These are phyloP conservation scores for Phytopythium mirpurense DNA, from an alignment of 352 stramenopile species.

Conservation along the genomic window DNA sequence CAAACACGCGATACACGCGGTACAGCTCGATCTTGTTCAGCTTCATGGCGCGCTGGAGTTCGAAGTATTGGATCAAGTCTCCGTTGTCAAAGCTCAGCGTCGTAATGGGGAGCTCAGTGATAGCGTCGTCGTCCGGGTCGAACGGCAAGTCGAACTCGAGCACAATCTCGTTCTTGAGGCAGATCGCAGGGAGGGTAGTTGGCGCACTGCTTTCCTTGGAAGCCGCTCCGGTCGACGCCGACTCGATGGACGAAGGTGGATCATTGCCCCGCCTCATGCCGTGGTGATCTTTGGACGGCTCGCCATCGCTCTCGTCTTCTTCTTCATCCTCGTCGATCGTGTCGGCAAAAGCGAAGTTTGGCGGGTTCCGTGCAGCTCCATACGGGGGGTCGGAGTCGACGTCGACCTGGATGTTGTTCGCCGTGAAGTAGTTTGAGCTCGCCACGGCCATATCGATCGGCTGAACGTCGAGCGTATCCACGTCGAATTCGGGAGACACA, in stretches of 20 bases:
- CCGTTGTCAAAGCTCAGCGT: conserved; percentile 80
- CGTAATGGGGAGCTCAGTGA: conserved; percentile 57
- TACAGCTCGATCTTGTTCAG: conserved; percentile 67
- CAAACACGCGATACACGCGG: conserved; percentile 66
- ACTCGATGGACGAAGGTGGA: conserved; percentile 38
- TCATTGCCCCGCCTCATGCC: conserved; percentile 8
- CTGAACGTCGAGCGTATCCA: conserved; percentile 60
- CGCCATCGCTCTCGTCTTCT: conserved; percentile 15
- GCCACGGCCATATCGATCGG: conserved; percentile 67
- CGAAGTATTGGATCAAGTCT: conserved; percentile 77
- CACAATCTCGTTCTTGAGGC: conserved; percentile 80
- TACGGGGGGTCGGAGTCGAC: conserved; percentile 42
- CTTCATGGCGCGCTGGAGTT: conserved; percentile 70
- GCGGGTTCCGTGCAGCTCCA: not conserved
- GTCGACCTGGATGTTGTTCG: conserved; percentile 81
- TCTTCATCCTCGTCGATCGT: conserved; percentile 70
- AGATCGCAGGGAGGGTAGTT: conserved; percentile 60
- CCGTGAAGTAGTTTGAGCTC: conserved; percentile 81
- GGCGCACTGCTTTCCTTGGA: conserved; percentile 49
- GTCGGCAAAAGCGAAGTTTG: conserved; percentile 48
- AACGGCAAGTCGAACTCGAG: conserved; percentile 80
- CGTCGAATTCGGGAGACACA: conserved; percentile 58
- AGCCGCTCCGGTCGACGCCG: conserved; percentile 42
- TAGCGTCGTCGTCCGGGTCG: conserved; percentile 52
- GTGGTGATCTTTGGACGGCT: not conserved